These are phyloP conservation scores for Plasmodium inui DNA, from an alignment of 169 alveolate species.

Conservation along the genomic window DNA sequence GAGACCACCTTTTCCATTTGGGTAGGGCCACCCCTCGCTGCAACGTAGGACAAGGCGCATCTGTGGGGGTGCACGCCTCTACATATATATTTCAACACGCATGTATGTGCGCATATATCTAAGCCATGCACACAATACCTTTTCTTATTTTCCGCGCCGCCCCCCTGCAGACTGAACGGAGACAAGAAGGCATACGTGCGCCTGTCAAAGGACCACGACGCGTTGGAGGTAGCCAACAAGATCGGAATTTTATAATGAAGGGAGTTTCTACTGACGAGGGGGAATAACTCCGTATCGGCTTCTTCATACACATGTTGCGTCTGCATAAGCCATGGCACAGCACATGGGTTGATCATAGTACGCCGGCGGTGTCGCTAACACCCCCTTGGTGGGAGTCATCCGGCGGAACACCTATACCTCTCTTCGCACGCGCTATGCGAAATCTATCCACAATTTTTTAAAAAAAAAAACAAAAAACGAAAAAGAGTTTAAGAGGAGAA, in stretches of 20 bases:
- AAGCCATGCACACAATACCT: neutral
- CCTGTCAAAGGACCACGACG: slow-evolving; percentile 96
- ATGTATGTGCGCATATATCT: neutral
- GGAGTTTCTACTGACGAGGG: neutral
- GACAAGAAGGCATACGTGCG: slow-evolving; percentile 98
- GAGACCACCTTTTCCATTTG: neutral
- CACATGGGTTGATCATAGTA: neutral
- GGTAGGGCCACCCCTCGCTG: neutral
- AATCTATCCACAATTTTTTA: neutral
- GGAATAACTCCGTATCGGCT: neutral
- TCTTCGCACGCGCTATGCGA: neutral
- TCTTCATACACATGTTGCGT: neutral
- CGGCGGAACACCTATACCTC: neutral
- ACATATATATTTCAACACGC: neutral
- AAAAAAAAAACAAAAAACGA: neutral
- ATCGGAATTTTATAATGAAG: slow-evolving; percentile 95
- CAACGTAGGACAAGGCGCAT: neutral
- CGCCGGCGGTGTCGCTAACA: neutral
- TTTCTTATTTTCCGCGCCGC: neutral
- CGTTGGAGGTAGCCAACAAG: slow-evolving; percentile 98
- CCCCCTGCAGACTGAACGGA: slow-evolving; percentile 92
- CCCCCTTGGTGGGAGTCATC: neutral
- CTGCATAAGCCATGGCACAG: neutral
- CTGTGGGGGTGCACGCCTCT: neutral
- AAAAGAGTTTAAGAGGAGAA: neutral